Conservation (phyloP, 1,139 yeast genomes). For the Blastobotrys persicus region DNA sequence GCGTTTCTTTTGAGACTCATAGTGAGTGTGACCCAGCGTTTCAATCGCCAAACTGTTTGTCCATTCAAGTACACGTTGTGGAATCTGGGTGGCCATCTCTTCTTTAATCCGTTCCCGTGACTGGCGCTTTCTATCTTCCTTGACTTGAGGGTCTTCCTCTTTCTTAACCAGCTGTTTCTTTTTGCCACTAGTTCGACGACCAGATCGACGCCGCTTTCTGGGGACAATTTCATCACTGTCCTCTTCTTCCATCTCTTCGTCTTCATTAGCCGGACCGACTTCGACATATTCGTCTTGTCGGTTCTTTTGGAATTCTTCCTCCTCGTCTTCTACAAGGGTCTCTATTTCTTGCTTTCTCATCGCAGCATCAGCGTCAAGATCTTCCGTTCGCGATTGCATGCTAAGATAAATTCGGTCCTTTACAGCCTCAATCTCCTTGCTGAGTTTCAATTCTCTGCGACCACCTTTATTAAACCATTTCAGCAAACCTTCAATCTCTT, state of each 20-base stretch:
- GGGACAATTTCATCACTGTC: slow-evolving; percentile 35
- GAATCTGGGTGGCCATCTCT: slow-evolving; percentile 19
- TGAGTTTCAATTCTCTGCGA: slow-evolving; percentile 62
- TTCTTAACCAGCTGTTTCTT: slow-evolving; percentile 8
- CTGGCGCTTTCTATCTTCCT: slow-evolving; percentile 9
- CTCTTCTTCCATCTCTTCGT: slow-evolving; percentile 21
- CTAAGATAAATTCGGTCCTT: slow-evolving; percentile 56
- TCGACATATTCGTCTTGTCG: slow-evolving; percentile 13
- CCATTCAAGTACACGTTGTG: slow-evolving; percentile 31
- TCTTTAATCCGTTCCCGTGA: slow-evolving; percentile 31
- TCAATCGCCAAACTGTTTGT: slow-evolving; percentile 30
- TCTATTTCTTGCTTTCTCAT: slow-evolving; percentile 26
- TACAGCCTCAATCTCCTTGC: slow-evolving; percentile 52
- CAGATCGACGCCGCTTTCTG: slow-evolving; percentile 28
- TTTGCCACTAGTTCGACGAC: slow-evolving; percentile 9
- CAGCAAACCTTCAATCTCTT: slow-evolving; percentile 56
- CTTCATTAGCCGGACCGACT: slow-evolving; percentile 15
- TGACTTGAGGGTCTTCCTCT: slow-evolving; percentile 11
- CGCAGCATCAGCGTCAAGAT: slow-evolving; percentile 39
- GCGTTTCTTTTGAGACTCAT: slow-evolving; percentile 22
- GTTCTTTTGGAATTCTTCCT: slow-evolving; percentile 15
- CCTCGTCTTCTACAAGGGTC: slow-evolving; percentile 26
- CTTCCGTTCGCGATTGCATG: slow-evolving; percentile 55
- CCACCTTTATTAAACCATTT: slow-evolving; percentile 79
- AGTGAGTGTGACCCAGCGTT: slow-evolving; percentile 30